Evolutionary conservation across 177 flowering plant genomes (phyloP), one percentile per base, ranked within the genome.

Genomic region (Vitis hybrid): DNA sequence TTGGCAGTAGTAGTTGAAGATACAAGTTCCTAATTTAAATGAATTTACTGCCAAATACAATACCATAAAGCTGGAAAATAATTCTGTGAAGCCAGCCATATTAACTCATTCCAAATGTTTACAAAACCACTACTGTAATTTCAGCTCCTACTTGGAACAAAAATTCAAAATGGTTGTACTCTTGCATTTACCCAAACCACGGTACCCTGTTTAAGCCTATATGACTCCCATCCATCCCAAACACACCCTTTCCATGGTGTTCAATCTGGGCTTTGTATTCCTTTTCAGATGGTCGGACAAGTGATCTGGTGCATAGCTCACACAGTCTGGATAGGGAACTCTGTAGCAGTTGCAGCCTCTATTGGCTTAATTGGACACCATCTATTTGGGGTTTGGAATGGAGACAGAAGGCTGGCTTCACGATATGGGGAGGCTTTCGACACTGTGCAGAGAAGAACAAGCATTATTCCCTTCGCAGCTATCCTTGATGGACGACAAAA

Each of bases 221-320:
- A 38, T 38, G 47, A 38, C 20, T 14, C 38, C 12, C 31, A 20
- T 18, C 0, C 24, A n/a, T 18, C 18, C 63, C 63, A 59, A 59
- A 38, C 47, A 38, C 47, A 38, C 47, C 47, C 47, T 59, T 59
- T 7, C 49, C n/a, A 62, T 62, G 13, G 57, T 50, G 18, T 18
- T 50, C 17, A 54, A 12, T 67, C 55, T 13, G 20, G 15, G 3
- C 5, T 56, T 17, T 64, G 51, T 44, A 11, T 53, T 58, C 38
- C 50, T 54, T 33, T 66, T 38, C 80, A 95, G 98, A 86, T 93
- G 97, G 99, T 89, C 66, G 99, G 99, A 69, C 99, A 95, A 81
- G 97, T 88, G 59, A 81, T 95, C 13, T 95, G 99, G 99, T 95
- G 99, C 84, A 69, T 95, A 76, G 97, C 98, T 76, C 99, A 95